These are phyloP conservation scores for Karstenula rhodostoma DNA, from an alignment of 2,329 filamentous ascomycete genomes.

Conservation along the genomic window DNA sequence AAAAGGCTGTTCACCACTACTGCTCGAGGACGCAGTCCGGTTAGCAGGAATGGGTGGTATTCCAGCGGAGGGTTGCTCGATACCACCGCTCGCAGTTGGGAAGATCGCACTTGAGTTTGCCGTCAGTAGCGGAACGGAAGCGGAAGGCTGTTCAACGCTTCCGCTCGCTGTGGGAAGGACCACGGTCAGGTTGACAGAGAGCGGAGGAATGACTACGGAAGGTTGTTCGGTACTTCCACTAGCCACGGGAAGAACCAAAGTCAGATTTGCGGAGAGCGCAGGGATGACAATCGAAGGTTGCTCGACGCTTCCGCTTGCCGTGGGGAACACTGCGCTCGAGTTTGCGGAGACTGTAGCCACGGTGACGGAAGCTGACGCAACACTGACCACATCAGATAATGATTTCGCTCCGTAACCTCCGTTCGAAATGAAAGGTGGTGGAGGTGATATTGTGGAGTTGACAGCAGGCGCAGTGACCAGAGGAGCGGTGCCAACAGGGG, in stretches of 20 bases:
- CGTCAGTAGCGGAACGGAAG: neutral
- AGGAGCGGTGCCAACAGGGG: neutral
- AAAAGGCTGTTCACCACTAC: neutral
- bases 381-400: neutral
- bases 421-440: slow-evolving; percentile 3
- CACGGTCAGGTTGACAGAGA: slow-evolving; percentile 1
- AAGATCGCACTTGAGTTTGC: neutral
- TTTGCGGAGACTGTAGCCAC: slow-evolving; percentile 15
- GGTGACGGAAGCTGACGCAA: slow-evolving; percentile 18
- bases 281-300: slow-evolving; percentile 20
- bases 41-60: slow-evolving; percentile 12
- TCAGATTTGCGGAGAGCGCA: slow-evolving; percentile 14
- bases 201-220: neutral
- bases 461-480: neutral
- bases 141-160: neutral
- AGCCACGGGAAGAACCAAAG: neutral
- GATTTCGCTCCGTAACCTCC: slow-evolving; percentile 11
- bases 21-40: slow-evolving; percentile 1
- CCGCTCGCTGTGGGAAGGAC: neutral
- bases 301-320: slow-evolving; percentile 2
- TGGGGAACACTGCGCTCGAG: slow-evolving; percentile 11
- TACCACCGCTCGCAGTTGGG: neutral
- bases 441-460: slow-evolving; percentile 9
- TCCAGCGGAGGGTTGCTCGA: slow-evolving; percentile 16
- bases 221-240: slow-evolving; percentile 1